Conservation (phyloP, 495 filamentous ascomycete genomes). For the Penicillium longicatenatum region DNA sequence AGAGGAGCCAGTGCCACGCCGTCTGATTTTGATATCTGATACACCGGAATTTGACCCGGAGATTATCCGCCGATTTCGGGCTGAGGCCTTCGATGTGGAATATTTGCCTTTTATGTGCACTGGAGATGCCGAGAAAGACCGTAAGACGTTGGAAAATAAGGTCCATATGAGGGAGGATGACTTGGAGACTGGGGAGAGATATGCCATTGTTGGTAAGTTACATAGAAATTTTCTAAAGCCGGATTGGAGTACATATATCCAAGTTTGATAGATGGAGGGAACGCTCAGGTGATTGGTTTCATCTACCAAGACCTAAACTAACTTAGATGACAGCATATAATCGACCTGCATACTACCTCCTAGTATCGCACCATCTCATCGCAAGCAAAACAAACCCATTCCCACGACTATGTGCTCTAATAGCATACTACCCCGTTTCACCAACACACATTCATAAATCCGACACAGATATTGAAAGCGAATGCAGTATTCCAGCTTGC, state of each 20-base stretch:
- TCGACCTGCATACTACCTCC: conserved; percentile 57
- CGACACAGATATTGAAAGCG: not conserved
- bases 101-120: conserved; percentile 57
- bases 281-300: not conserved
- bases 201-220: conserved; percentile 48
- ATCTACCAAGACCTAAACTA: not conserved
- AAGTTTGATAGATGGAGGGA: not conserved
- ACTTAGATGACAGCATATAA: conserved; percentile 47
- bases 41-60: conserved; percentile 56
- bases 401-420: conserved; percentile 49
- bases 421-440: conserved; percentile 59
- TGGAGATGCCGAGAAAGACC: conserved; percentile 41
- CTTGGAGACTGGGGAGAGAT: conserved; percentile 46
- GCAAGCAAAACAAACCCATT: conserved; percentile 41
- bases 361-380: conserved; percentile 52
- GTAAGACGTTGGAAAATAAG: conserved; percentile 44
- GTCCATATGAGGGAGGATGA: conserved; percentile 48
- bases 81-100: conserved; percentile 64
- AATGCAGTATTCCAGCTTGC: conserved; percentile 26
- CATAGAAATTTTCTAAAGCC: not conserved
- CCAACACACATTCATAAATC: conserved; percentile 8
- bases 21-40: conserved; percentile 63
- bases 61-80: conserved; percentile 56
- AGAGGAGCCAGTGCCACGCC: conserved; percentile 26
- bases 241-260: not conserved